Conservation (phyloP, 1,284 basidiomycete genomes). For the Bjerkandera adusta region DNA sequence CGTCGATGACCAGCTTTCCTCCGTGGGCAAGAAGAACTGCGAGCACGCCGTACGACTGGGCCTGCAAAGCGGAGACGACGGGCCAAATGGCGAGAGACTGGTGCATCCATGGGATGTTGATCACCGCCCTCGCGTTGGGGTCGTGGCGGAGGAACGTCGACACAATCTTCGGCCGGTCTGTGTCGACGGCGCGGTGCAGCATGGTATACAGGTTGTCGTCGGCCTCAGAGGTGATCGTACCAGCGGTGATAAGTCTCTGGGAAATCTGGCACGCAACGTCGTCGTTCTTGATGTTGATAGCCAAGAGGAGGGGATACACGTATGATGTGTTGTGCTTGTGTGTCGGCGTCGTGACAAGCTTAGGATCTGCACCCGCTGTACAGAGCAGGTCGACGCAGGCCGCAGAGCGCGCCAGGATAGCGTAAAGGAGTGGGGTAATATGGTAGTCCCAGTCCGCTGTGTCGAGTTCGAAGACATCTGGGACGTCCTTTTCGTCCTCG, state of each 20-base stretch:
- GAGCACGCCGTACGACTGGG: conserved; percentile 35
- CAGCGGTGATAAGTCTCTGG: conserved; percentile 44
- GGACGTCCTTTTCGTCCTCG: conserved; percentile 45
- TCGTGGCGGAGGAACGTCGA: conserved; percentile 45
- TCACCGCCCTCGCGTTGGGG: conserved; percentile 42
- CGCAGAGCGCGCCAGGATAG: conserved; percentile 44
- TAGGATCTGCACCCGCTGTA: conserved; percentile 39
- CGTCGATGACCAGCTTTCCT: conserved; percentile 31
- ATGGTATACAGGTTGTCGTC: conserved; percentile 44
- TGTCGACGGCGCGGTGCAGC: conserved; percentile 43
- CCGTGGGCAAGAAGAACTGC: conserved; percentile 41
- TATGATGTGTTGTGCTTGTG: conserved; percentile 19
- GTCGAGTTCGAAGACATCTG: conserved; percentile 53
- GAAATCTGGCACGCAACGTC: conserved; percentile 40
- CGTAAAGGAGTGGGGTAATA: conserved; percentile 50
- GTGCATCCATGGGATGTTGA: conserved; percentile 40
- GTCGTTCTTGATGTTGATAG: conserved; percentile 44
- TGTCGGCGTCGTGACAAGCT: conserved; percentile 24
- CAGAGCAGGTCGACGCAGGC: conserved; percentile 45
- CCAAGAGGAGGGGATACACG: conserved; percentile 47
- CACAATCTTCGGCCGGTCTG: conserved; percentile 40
- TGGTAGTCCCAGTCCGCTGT: conserved; percentile 55
- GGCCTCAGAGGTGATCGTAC: conserved; percentile 48
- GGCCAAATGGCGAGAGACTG: conserved; percentile 31
- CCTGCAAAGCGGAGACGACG: conserved; percentile 35